Conservation (phyloP, 441 rosid genomes). For the Oxalis stricta region DNA sequence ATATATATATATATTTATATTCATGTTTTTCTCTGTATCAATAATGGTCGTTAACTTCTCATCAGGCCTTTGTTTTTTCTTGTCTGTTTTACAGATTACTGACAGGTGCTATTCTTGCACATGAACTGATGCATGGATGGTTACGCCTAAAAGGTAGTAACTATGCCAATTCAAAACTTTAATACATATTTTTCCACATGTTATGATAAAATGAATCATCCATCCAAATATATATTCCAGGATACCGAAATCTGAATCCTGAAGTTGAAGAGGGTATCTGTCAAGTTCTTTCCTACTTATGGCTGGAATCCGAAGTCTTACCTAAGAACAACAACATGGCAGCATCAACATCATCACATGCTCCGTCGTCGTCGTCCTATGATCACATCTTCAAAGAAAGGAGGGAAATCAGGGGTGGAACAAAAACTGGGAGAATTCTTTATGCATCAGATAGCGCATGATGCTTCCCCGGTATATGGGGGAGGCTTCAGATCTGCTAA, state of each 20-base stretch:
- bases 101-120: conserved; percentile 89
- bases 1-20: not conserved
- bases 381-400: conserved; percentile 65
- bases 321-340: conserved; percentile 33
- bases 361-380: conserved; percentile 38
- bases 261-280: conserved; percentile 96
- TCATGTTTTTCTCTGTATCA: not conserved
- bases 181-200: too few species aligned
- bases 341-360: conserved; percentile 36
- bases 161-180: not conserved
- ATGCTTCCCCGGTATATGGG: conserved; percentile 74
- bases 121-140: conserved; percentile 94
- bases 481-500: conserved; percentile 80
- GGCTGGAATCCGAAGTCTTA: conserved; percentile 88
- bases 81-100: conserved; percentile 59
- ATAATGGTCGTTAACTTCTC: not conserved
- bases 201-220: too few species aligned
- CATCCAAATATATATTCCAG: too few species aligned
- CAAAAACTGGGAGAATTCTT: conserved; percentile 77
- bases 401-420: conserved; percentile 54
- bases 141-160: conserved; percentile 67
- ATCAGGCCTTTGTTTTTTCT: not conserved
- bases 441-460: conserved; percentile 74
- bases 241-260: conserved; percentile 60
- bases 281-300: conserved; percentile 77